phyloP scores from a whole-genome alignment of 768 basidiomycete species.

The Saitozyma podzolica region DNA sequence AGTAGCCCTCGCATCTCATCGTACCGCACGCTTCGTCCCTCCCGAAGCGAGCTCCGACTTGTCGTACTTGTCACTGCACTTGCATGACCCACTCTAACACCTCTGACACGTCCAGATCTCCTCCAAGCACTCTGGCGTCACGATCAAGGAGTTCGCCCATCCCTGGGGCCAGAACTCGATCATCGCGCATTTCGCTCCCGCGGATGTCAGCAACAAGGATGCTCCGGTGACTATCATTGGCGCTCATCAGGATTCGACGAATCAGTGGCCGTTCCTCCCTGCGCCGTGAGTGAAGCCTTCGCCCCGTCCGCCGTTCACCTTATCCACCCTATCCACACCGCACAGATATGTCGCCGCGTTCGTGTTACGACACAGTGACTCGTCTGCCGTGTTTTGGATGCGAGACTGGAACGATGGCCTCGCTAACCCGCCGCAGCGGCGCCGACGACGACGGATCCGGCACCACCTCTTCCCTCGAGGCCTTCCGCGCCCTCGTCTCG shows the following conservation, averaged over 20 bases:
- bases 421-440: slow-evolving; percentile 22
- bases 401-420: too few species aligned
- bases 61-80: background rate
- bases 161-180: slow-evolving; percentile 71
- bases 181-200: slow-evolving; percentile 48
- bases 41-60: too few species aligned
- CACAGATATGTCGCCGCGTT: too few species aligned
- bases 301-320: slow-evolving; percentile 6
- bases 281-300: slow-evolving; percentile 46
- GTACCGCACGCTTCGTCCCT: too few species aligned
- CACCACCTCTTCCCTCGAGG: slow-evolving; percentile 48
- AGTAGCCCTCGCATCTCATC: background rate
- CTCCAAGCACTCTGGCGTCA: slow-evolving; percentile 55
- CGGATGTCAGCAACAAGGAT: slow-evolving; percentile 66
- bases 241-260: slow-evolving; percentile 55
- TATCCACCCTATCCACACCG: background rate
- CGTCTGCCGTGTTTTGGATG: too few species aligned
- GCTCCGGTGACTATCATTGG: slow-evolving; percentile 47
- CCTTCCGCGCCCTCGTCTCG: slow-evolving; percentile 46
- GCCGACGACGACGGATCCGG: slow-evolving; percentile 56
- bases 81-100: background rate
- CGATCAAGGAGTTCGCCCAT: slow-evolving; percentile 57
- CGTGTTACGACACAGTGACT: too few species aligned
- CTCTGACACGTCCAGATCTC: slow-evolving; percentile 21
- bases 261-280: slow-evolving; percentile 55